Conservation (phyloP, 2,329 filamentous ascomycete species). For the Arthrobotrys sphaeroides region DNA sequence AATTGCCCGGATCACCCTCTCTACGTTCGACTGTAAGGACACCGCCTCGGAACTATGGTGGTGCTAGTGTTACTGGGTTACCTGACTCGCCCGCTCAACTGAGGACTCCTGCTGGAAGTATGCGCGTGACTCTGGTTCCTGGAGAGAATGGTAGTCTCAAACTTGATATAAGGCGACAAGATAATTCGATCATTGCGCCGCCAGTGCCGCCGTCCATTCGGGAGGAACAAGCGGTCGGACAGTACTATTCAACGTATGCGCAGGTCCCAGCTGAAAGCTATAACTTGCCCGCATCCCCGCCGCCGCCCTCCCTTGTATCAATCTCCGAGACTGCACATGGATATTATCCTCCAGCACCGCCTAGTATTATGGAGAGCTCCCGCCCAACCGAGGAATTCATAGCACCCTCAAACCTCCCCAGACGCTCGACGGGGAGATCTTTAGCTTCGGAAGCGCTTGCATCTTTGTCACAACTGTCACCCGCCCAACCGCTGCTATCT, state of each 20-base stretch:
- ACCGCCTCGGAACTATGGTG: slow-evolving; percentile 17
- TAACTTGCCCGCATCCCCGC: slow-evolving; percentile 36
- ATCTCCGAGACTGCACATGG: neutral
- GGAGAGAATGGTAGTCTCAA: slow-evolving; percentile 39
- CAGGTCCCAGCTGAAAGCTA: slow-evolving; percentile 27
- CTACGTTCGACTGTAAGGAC: slow-evolving; percentile 35
- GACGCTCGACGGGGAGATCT: neutral
- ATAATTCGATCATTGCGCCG: neutral
- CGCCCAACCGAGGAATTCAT: neutral
- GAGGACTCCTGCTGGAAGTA: slow-evolving; percentile 18
- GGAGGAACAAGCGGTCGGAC: neutral
- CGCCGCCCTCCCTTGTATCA: slow-evolving; percentile 28
- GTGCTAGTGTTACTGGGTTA: slow-evolving; percentile 31
- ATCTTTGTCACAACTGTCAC: neutral
- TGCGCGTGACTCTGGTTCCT: slow-evolving; percentile 30
- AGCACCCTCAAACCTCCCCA: neutral
- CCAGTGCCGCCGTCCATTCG: neutral
- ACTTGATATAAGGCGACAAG: slow-evolving; percentile 19
- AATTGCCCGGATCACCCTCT: slow-evolving; percentile 40
- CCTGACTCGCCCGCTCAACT: slow-evolving; percentile 23
- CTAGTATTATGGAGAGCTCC: slow-evolving; percentile 38
- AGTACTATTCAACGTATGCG: slow-evolving; percentile 6
- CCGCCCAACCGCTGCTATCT: neutral
- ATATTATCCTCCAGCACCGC: slow-evolving; percentile 33
- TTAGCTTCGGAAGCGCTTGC: neutral